Evolutionary conservation across 1,139 yeast genomes (phyloP), one percentile per base, ranked within the genome.

Genomic region (Lodderomyces beijingensis): DNA sequence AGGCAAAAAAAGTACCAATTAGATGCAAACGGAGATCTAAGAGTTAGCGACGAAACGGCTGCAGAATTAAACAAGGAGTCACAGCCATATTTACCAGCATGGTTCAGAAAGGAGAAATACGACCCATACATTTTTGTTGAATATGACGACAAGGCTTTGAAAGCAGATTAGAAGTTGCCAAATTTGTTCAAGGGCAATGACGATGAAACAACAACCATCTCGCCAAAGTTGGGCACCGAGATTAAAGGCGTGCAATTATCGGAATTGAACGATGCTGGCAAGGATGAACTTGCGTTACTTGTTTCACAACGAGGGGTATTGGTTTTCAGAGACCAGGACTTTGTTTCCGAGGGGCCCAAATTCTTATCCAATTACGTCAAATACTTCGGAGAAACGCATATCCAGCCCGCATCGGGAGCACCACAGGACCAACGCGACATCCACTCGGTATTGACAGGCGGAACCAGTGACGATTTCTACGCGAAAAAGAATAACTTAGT

Each of bases 331-430:
- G 72, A 76, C 41, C 88, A 80, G 55, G 79, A 82, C 46, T 70
- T 79, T 41, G 70, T 76, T 30, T 62, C 64, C 25, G 57, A 71
- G 39, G 85, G 84, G 26, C 77, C 82, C 5, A 62, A 62, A 27
- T 72, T 61, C 42, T 67, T 71, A 30, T 67, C 63, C 30, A 64
- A 71, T n/a, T 73, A 72, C 48, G 86, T 82, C 20, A 62, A 62
- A 32, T 71, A 78, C 52, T 82, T 69, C 56, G 89, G 89, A 10
- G 75, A 77, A 8, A 64, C 80, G 34, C 91, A 82, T 57, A 68
- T 77, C 35, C 91, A 83, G 49, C 86, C 88, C 31, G 78, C 86
- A 3, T 75, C 85, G 5, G 84, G 86, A 8, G 71, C 83, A 6
- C 89, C 89, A 22, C 59, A 60, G 37, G 70, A 60, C 35, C 59